A percentile compares a stretch with the other conserved stretches of the same genome.
These are phyloP conservation scores for Blumeria hordei DNA, from an alignment of 2,329 filamentous ascomycete species.

Conservation along the genomic window DNA sequence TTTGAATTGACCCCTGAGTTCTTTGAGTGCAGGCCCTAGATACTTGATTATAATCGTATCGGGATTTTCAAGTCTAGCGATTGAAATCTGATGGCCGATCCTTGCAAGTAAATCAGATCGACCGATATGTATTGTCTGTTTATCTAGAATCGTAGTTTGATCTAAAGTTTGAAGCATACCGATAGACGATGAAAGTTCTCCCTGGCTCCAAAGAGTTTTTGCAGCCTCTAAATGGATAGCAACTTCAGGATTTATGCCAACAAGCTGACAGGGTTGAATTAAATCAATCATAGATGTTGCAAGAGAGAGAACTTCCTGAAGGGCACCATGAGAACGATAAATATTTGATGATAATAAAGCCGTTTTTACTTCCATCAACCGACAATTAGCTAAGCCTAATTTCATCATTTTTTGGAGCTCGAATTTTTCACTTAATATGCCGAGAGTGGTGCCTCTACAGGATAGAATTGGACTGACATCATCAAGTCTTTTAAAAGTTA, in stretches of 20 bases:
- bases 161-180: slow-evolving; percentile 61
- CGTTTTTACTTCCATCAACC: slow-evolving; percentile 50
- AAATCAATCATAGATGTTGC: slow-evolving; percentile 65
- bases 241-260: slow-evolving; percentile 57
- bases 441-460: slow-evolving; percentile 61
- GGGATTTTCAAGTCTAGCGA: slow-evolving; percentile 74
- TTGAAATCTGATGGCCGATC: slow-evolving; percentile 68
- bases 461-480: slow-evolving; percentile 64
- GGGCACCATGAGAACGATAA: slow-evolving; percentile 54
- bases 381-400: slow-evolving; percentile 36
- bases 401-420: slow-evolving; percentile 34
- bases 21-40: slow-evolving; percentile 58
- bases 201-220: slow-evolving; percentile 81
- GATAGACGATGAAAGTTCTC: slow-evolving; percentile 73
- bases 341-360: slow-evolving; percentile 52
- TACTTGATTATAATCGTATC: slow-evolving; percentile 76
- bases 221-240: slow-evolving; percentile 63
- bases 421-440: slow-evolving; percentile 48
- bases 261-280: slow-evolving; percentile 37
- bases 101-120: slow-evolving; percentile 64
- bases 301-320: slow-evolving; percentile 69
- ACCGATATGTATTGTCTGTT: slow-evolving; percentile 48
- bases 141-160: slow-evolving; percentile 31
- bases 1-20: slow-evolving; percentile 43
- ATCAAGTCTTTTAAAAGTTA: slow-evolving; percentile 28